Conservation (phyloP, 495 filamentous ascomycete species). For the Neurospora tetrasperma region DNA sequence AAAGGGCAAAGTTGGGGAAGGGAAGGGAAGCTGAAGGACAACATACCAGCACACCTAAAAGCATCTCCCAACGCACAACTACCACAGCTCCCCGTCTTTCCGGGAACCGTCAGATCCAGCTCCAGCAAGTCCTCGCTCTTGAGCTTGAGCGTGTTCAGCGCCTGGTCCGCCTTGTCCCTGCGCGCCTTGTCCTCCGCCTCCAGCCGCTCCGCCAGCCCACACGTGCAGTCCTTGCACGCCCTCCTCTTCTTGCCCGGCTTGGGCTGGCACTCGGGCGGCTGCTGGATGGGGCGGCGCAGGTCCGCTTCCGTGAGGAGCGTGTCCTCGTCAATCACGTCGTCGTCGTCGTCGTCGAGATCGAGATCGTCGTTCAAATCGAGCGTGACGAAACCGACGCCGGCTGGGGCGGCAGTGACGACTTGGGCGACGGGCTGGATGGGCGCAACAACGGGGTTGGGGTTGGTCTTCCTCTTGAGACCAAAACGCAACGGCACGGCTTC, state of each 20-base stretch:
- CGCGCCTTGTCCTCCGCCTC: constrained; percentile 71
- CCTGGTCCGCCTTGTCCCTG: constrained; percentile 44
- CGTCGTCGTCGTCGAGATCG: constrained; percentile 56
- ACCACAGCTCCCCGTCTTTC: constrained; percentile 87
- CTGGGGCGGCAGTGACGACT: constrained; percentile 21
- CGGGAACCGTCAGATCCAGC: constrained; percentile 90
- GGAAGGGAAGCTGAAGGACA: constrained; percentile 4
- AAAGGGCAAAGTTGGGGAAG: too few relatives aligned
- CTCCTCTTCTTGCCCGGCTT: constrained; percentile 75
- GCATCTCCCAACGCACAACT: constrained; percentile 91
- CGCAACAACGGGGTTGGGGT: constrained; percentile 8
- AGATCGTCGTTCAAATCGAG: constrained; percentile 57
- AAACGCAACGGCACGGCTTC: constrained; percentile 63
- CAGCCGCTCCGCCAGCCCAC: constrained; percentile 69
- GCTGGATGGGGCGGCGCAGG: constrained; percentile 55
- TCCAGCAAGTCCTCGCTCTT: constrained; percentile 71
- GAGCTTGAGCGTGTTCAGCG: constrained; percentile 56
- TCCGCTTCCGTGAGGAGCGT: constrained; percentile 76
- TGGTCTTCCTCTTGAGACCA: constrained; percentile 54
- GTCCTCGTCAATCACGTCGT: constrained; percentile 86
- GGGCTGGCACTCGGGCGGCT: constrained; percentile 74
- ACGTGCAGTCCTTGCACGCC: constrained; percentile 97
- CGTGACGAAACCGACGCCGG: constrained; percentile 57
- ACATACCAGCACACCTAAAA: constrained; percentile 49
- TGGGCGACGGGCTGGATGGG: constrained; percentile 23